These are phyloP conservation scores for Rhizomucor pusillus DNA, from an alignment of 371 early-diverging fungal species.

Conservation along the genomic window DNA sequence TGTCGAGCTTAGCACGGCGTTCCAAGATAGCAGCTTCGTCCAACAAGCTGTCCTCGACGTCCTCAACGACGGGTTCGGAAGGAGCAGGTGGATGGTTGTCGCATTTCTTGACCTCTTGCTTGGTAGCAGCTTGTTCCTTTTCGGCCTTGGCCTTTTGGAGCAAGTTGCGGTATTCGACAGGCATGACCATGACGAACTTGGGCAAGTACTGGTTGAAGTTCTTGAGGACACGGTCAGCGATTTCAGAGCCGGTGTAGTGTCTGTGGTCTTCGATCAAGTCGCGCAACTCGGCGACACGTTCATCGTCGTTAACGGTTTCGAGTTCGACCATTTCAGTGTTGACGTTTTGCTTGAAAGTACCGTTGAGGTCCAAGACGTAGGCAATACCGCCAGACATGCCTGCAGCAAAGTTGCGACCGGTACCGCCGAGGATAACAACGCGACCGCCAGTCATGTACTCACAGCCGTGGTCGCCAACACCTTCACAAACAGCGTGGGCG, in stretches of 20 bases:
- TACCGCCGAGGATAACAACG: slow-evolving; percentile 77
- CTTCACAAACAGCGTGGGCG: slow-evolving; percentile 93
- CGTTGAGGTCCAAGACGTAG: slow-evolving; percentile 71
- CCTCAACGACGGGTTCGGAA: slow-evolving; percentile 64
- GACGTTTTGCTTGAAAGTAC: slow-evolving; percentile 64
- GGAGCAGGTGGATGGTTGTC: slow-evolving; percentile 5
- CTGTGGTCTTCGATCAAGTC: slow-evolving; percentile 80
- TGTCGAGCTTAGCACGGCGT: slow-evolving; percentile 68
- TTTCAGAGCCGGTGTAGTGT: slow-evolving; percentile 77
- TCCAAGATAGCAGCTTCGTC: slow-evolving; percentile 70
- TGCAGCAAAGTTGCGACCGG: slow-evolving; percentile 94
- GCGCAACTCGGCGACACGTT: slow-evolving; percentile 76
- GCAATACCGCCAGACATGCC: slow-evolving; percentile 95
- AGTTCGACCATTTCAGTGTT: slow-evolving; percentile 92
- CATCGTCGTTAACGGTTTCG: slow-evolving; percentile 72
- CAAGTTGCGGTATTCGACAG: slow-evolving; percentile 86
- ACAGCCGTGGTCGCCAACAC: slow-evolving; percentile 97
- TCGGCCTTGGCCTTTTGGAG: slow-evolving; percentile 59
- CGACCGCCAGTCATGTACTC: slow-evolving; percentile 98
- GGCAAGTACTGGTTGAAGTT: slow-evolving; percentile 71
- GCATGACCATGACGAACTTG: slow-evolving; percentile 91
- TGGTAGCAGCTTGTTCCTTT: slow-evolving; percentile 23
- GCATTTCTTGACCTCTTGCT: slow-evolving; percentile 16
- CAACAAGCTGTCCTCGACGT: slow-evolving; percentile 86
- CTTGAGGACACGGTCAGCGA: slow-evolving; percentile 74